A percentile compares a stretch with the other conserved stretches of the same genome.
Evolutionary conservation across 768 basidiomycete species (phyloP).

Genomic region (Grammothele lineata): DNA sequence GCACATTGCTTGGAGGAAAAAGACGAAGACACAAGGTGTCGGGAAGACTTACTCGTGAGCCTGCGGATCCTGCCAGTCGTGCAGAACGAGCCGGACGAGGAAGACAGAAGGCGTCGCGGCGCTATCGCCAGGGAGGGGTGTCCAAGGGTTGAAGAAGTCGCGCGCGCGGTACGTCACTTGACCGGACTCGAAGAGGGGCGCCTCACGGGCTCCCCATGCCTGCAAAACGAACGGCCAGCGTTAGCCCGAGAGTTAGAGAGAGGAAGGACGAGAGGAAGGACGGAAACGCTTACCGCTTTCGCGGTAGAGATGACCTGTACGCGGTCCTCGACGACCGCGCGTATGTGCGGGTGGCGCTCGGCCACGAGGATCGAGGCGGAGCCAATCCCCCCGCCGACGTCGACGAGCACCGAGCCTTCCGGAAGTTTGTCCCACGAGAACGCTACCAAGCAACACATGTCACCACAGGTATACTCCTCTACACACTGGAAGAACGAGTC

Average conservation of each 20-base stretch:
- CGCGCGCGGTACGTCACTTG: constrained; percentile 12
- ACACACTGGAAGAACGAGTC: not conserved
- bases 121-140: constrained; percentile 33
- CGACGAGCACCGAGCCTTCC: constrained; percentile 9
- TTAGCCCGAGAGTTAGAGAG: no score
- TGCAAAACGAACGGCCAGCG: constrained; percentile 13
- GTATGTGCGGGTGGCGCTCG: constrained; percentile 10
- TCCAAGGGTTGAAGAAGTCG: constrained; percentile 10
- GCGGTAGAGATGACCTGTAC: constrained; percentile 34
- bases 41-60: constrained; percentile 2
- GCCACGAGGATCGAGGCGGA: constrained; percentile 13
- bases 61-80: constrained; percentile 14
- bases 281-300: constrained; percentile 9
- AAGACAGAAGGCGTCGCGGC: constrained; percentile 9
- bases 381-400: constrained; percentile 19
- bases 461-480: not conserved
- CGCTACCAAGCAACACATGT: constrained; percentile 2
- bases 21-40: not conserved
- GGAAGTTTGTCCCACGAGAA: constrained; percentile 17
- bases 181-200: constrained; percentile 8
- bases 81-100: constrained; percentile 10
- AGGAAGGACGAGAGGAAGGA: not conserved
- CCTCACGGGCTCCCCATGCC: constrained; percentile 10
- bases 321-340: constrained; percentile 16
- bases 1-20: not conserved